These are phyloP conservation scores for Borealophlyctis nickersoniae DNA, from an alignment of 192 early-diverging fungal species.

Conservation along the genomic window DNA sequence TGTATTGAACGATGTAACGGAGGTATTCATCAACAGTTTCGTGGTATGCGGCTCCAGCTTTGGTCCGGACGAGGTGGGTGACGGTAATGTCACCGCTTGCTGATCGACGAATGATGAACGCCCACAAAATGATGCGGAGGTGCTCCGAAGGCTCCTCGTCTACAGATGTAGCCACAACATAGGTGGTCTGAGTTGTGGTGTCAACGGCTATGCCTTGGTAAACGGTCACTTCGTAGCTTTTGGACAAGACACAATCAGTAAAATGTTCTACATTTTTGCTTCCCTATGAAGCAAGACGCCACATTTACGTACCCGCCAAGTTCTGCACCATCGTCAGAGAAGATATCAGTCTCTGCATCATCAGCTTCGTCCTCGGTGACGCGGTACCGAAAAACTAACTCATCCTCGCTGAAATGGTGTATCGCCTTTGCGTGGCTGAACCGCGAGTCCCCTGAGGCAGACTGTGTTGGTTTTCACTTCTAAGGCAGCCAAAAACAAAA, in stretches of 20 bases:
- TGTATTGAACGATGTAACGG: not conserved
- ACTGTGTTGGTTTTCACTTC: not conserved
- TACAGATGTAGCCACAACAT: not conserved
- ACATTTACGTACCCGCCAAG: too few species aligned
- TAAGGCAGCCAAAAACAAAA: not conserved
- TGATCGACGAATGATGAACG: not conserved
- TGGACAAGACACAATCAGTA: not conserved
- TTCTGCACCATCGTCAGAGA: too few species aligned
- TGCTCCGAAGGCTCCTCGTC: not conserved
- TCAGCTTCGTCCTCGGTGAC: too few species aligned
- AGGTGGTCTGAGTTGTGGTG: not conserved
- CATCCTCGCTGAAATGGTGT: not conserved
- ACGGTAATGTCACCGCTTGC: not conserved
- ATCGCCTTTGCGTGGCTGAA: not conserved
- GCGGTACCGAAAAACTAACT: not conserved
- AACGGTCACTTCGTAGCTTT: not conserved
- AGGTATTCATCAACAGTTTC: not conserved
- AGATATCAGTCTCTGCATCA: too few species aligned
- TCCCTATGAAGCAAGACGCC: too few species aligned
- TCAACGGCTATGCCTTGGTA: not conserved
- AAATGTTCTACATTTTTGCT: too few species aligned
- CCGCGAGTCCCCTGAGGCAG: not conserved
- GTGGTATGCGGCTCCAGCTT: not conserved
- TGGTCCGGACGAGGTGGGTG: not conserved
- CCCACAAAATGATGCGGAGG: not conserved